Evolutionary conservation across 176 grass and related monocot genomes (phyloP), one percentile per base, ranked within the genome.

Genomic region (Aegilops sharonensis): DNA sequence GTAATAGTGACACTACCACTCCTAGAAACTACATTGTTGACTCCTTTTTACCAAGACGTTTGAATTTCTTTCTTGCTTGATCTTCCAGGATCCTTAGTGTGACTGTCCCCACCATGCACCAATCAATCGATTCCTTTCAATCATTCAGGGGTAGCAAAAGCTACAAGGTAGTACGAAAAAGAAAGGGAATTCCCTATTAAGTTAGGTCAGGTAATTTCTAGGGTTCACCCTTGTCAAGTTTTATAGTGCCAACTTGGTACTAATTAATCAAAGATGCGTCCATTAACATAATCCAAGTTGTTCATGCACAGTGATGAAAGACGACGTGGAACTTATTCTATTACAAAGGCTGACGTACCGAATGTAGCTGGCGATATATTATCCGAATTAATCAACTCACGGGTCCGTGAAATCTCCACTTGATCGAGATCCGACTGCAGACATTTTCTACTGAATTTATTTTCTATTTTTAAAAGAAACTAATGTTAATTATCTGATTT

Each of bases 131-230:
- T 84, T 84, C 76, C 37, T 84, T 63, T 88, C 89, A 84, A 91
- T 88, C 85, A 91, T 91, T 84, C 68, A 88, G 37, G 69, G n/a
- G 57, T n/a, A 85, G 50, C n/a, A 88, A 85, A 87, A 88, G 70
- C 68, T 88, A 88, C 43, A 60, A 67, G 64, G 36, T 8, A 25
- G 37, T 75, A 48, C 72, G 37, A 75, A 75, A 54, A 69, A 66
- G 39, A 60, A 84, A 78, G 60, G 30, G 76, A 83, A 65, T 83
- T 77, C 31, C 15, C 61, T 77, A 69, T 80, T 86, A 72, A 78
- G 56, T 78, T 87, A 83, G 73, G 79, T 25, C 54, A 57, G 40
- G 15, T 75, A 50, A 75, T 78, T 82, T 52, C 54, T 83, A 73
- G 64, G 79, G 18, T 83, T 86, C 73, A 79, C 43, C 84, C 66